These are phyloP conservation scores for Pleurotus citrinopileatus DNA, from an alignment of 768 basidiomycete species.

Conservation along the genomic window DNA sequence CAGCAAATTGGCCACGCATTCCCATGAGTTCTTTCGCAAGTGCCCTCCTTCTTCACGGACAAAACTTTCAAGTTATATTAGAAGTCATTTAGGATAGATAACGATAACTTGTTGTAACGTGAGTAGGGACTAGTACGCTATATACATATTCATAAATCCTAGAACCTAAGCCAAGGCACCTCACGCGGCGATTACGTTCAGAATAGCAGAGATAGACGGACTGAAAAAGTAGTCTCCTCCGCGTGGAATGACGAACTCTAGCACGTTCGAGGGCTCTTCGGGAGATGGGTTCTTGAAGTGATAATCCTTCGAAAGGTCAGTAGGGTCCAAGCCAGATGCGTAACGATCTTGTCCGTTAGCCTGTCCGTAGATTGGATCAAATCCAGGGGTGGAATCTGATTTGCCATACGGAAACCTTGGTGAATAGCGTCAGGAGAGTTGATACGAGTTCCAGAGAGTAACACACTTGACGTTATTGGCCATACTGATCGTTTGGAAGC, in stretches of 20 bases:
- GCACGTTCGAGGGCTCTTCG: neutral
- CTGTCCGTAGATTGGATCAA: neutral
- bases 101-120: too few species aligned
- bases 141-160: neutral
- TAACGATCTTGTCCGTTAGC: neutral
- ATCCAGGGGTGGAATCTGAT: neutral
- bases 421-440: neutral
- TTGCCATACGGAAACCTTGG: neutral
- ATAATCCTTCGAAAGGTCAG: neutral
- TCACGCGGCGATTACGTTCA: neutral
- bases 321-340: neutral
- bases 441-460: neutral
- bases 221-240: conserved; percentile 8
- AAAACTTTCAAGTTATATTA: too few species aligned
- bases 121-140: too few species aligned
- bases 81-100: too few species aligned
- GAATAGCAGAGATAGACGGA: conserved; percentile 2
- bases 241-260: neutral
- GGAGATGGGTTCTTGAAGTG: neutral
- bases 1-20: too few species aligned
- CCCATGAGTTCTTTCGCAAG: too few species aligned
- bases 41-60: too few species aligned
- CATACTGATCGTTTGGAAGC: neutral
- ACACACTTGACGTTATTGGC: conserved; percentile 6
- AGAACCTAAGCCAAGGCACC: neutral